Percentiles rank a stretch among this genome's conserved stretches.
Conservation (phyloP, 352 stramenopile species). For the Globisporangium carolinianum region DNA sequence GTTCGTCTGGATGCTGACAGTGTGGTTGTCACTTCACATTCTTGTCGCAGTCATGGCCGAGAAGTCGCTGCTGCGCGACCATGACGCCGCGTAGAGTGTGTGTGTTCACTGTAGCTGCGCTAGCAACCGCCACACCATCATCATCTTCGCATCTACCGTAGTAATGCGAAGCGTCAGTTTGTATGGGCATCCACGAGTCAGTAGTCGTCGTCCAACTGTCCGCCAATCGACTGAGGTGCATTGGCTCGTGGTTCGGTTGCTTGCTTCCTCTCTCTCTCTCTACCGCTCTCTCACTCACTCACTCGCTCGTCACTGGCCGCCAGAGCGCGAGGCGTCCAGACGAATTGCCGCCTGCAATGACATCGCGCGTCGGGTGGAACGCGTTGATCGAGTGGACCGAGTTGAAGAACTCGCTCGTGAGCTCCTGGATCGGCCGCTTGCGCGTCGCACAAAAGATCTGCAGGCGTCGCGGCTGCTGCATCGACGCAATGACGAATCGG, state of each 20-base stretch:
- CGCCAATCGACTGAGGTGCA: neutral
- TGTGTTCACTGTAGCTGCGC: neutral
- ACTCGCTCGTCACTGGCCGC: constrained; percentile 12
- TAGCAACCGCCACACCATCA: too few relatives aligned
- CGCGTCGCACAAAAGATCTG: constrained; percentile 75
- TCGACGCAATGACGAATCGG: constrained; percentile 76
- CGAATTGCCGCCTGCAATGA: constrained; percentile 74
- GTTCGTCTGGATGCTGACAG: neutral
- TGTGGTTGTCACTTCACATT: too few relatives aligned
- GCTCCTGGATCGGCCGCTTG: constrained; percentile 61
- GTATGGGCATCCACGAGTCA: too few relatives aligned
- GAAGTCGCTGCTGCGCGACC: constrained; percentile 57
- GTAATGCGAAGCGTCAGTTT: too few relatives aligned
- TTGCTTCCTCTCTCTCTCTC: neutral
- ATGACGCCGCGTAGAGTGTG: constrained; percentile 11
- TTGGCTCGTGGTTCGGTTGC: too few relatives aligned
- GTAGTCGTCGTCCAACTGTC: too few relatives aligned
- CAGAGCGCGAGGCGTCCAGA: constrained; percentile 63
- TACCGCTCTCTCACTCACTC: neutral
- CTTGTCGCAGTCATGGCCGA: constrained; percentile 38
- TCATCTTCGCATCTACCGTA: too few relatives aligned
- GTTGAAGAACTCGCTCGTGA: constrained; percentile 57
- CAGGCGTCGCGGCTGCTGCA: constrained; percentile 72
- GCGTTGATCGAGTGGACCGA: constrained; percentile 86
- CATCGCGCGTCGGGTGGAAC: constrained; percentile 68